Conservation (phyloP, 257 asterid genomes). For the Salvia hispanica region DNA sequence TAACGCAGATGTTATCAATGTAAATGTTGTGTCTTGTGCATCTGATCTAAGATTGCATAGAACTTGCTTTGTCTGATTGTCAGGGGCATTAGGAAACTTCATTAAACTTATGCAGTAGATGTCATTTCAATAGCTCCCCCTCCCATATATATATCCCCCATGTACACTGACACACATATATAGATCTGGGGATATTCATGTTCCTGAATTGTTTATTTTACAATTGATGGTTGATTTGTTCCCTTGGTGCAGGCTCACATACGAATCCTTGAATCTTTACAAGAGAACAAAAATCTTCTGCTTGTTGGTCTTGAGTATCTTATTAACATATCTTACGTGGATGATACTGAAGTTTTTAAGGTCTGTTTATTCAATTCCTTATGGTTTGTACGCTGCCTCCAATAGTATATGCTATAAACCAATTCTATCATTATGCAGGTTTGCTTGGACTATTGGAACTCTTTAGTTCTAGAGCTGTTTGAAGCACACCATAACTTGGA, state of each 20-base stretch:
- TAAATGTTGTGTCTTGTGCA: too few species aligned
- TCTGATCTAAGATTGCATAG: too few species aligned
- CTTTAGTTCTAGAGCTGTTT: slow-evolving; percentile 81
- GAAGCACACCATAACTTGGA: slow-evolving; percentile 84
- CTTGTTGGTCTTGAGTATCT: slow-evolving; percentile 90
- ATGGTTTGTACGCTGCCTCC: slow-evolving; percentile 7
- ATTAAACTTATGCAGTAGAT: too few species aligned
- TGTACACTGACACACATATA: slow-evolving; percentile 10
- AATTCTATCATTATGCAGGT: slow-evolving; percentile 57
- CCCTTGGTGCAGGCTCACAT: slow-evolving; percentile 69
- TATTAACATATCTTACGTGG: slow-evolving; percentile 86
- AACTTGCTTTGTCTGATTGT: too few species aligned
- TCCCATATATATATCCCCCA: background rate
- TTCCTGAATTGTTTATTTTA: slow-evolving; percentile 13
- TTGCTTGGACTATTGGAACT: slow-evolving; percentile 97
- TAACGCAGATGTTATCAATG: too few species aligned
- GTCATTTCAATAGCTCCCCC: background rate
- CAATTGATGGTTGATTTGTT: slow-evolving; percentile 27
- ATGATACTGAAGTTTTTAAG: slow-evolving; percentile 98
- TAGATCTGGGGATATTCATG: background rate
- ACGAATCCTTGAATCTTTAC: slow-evolving; percentile 76
- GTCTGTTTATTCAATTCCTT: slow-evolving; percentile 37
- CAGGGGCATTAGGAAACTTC: too few species aligned
- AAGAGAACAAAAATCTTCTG: slow-evolving; percentile 69
- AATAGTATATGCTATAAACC: background rate